A percentile compares a stretch with the other conserved stretches of the same genome.
Evolutionary conservation across 495 filamentous ascomycete genomes (phyloP).

Genomic region (Penicillium manginii): DNA sequence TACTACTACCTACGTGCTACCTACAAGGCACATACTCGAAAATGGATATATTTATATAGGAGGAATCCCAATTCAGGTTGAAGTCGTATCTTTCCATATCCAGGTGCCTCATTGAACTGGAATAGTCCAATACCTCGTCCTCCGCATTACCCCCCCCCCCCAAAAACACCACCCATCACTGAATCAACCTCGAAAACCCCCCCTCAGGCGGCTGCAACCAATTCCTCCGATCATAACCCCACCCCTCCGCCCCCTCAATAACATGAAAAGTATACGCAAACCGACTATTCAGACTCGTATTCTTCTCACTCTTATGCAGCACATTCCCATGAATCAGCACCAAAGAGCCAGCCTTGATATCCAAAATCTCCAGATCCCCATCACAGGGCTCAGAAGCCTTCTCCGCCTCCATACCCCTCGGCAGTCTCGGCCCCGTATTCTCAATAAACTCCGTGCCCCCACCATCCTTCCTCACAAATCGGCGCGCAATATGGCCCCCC

Average conservation of each 20-base stretch:
- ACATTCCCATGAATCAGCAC: constrained; percentile 97
- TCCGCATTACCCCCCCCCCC: not conserved
- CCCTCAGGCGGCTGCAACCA: constrained; percentile 85
- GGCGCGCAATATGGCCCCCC: constrained; percentile 58
- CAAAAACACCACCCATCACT: constrained; percentile 11
- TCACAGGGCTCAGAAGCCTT: constrained; percentile 40
- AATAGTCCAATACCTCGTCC: not conserved
- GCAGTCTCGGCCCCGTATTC: constrained; percentile 52
- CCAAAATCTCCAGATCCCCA: constrained; percentile 67
- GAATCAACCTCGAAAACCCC: constrained; percentile 73
- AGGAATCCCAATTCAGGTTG: too few species aligned
- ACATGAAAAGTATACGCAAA: constrained; percentile 98
- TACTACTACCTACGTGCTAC: too few species aligned
- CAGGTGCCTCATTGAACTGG: too few species aligned
- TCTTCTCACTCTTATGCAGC: constrained; percentile 94
- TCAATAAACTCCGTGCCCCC: constrained; percentile 59
- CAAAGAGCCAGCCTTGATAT: constrained; percentile 85
- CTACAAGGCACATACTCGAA: too few species aligned
- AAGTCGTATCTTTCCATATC: too few species aligned
- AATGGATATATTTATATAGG: too few species aligned
- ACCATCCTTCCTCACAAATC: constrained; percentile 72
- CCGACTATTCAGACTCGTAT: constrained; percentile 78
- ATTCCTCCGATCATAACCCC: constrained; percentile 81
- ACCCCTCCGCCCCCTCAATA: constrained; percentile 79
- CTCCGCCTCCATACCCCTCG: constrained; percentile 45